Conservation (phyloP, 805 yeast species). For the Yamadazyma akitaensis region DNA sequence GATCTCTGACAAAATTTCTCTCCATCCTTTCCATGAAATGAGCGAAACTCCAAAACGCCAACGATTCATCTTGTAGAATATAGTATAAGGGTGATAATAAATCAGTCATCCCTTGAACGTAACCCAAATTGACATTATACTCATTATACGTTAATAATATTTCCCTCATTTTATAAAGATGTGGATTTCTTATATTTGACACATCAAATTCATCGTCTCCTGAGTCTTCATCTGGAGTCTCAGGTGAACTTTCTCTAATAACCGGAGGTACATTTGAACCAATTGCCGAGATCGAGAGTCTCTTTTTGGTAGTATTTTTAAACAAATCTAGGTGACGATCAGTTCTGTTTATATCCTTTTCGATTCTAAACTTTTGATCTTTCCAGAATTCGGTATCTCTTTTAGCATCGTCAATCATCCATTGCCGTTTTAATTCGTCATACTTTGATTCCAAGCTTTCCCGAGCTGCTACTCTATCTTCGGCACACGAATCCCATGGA, state of each 20-base stretch:
- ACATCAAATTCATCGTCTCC: constrained; percentile 53
- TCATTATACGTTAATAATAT: constrained; percentile 85
- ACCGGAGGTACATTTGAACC: constrained; percentile 15
- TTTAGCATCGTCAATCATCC: constrained; percentile 56
- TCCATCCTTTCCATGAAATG: constrained; percentile 94
- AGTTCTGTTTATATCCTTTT: constrained; percentile 89
- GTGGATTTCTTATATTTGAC: constrained; percentile 68
- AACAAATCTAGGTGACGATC: constrained; percentile 76
- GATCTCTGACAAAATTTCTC: constrained; percentile 86
- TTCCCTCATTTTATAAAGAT: constrained; percentile 67
- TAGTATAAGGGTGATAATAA: constrained; percentile 81
- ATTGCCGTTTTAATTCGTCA: constrained; percentile 61
- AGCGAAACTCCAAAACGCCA: constrained; percentile 86
- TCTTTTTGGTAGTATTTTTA: constrained; percentile 35
- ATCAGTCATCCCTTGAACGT: constrained; percentile 98
- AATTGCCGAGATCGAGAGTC: constrained; percentile 9
- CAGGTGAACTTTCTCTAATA: constrained; percentile 26
- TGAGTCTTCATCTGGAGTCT: constrained; percentile 32
- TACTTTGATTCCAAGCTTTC: constrained; percentile 59
- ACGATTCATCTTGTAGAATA: constrained; percentile 60
- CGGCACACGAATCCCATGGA: constrained; percentile 80
- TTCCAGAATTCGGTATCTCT: constrained; percentile 66
- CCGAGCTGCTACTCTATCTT: constrained; percentile 61
- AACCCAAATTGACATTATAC: constrained; percentile 79
- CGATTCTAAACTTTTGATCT: constrained; percentile 86